phyloP scores from a whole-genome alignment of 75 land plant species.

The Picea glauca region DNA sequence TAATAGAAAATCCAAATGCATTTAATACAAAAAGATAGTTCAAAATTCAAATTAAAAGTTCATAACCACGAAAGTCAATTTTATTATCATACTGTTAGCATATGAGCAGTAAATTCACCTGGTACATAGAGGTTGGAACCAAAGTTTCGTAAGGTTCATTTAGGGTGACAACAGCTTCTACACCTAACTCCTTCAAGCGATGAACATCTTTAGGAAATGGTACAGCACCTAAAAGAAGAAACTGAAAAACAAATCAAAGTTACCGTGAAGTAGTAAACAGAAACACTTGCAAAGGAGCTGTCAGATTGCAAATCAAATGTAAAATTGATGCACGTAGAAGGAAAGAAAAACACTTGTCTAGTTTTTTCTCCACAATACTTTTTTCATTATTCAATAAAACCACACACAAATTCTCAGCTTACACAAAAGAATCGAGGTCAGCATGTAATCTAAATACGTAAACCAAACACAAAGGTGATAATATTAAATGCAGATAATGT shows the following conservation, averaged over 20 bases:
- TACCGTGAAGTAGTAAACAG: neutral
- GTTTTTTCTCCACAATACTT: neutral
- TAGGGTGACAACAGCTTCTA: constrained; percentile 52
- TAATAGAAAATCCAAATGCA: no score
- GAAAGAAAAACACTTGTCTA: neutral
- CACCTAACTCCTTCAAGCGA: constrained; percentile 51
- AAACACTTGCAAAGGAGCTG: neutral
- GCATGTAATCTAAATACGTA: neutral
- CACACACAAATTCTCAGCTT: neutral
- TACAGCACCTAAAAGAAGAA: constrained; percentile 53
- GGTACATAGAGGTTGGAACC: constrained; percentile 52
- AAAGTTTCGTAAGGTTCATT: constrained; percentile 63
- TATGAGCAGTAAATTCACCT: constrained; percentile 20
- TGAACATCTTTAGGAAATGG: constrained; percentile 54
- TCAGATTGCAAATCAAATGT: neutral
- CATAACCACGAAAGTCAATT: neutral
- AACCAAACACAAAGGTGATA: no score
- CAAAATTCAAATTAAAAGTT: neutral
- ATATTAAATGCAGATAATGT: no score
- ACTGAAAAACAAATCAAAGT: constrained; percentile 11
- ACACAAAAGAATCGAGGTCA: neutral
- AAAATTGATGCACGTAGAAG: neutral
- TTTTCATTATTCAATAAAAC: neutral
- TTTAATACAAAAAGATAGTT: neutral
- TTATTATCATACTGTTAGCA: neutral